Evolutionary conservation across 1,139 yeast genomes (phyloP).

Genomic region (Candida sojae): DNA sequence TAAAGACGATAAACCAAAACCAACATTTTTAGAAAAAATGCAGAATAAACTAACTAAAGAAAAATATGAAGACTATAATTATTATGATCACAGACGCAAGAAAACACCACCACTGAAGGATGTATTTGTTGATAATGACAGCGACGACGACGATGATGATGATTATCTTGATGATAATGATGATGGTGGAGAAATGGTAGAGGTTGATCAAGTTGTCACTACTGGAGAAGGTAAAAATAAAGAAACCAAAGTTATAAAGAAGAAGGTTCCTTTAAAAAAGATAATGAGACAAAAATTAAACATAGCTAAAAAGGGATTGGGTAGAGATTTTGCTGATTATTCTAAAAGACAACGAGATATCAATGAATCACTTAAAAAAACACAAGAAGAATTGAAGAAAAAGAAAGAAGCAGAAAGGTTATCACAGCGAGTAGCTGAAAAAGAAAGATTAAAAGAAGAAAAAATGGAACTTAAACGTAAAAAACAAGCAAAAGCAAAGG

Average conservation of each 20-base stretch:
- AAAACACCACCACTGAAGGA: constrained; percentile 10
- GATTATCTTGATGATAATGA: too few species aligned
- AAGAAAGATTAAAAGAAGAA: constrained; percentile 6
- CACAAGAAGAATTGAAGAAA: constrained; percentile 12
- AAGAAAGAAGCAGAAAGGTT: constrained; percentile 13
- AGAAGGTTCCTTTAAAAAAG: constrained; percentile 28
- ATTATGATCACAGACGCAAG: constrained; percentile 26
- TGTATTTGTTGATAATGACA: constrained; percentile 13
- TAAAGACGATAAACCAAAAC: constrained; percentile 25
- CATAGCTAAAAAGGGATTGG: constrained; percentile 32
- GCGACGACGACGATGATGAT: constrained; percentile 16
- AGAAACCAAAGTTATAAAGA: constrained; percentile 17
- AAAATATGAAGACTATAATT: constrained; percentile 39
- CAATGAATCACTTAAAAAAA: constrained; percentile 14
- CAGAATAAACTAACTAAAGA: constrained; percentile 33
- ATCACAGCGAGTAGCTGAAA: constrained; percentile 8
- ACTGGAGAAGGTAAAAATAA: constrained; percentile 5
- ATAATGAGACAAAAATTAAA: constrained; percentile 27
- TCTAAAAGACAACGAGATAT: constrained; percentile 25
- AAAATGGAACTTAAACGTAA: constrained; percentile 2
- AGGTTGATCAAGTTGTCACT: constrained; percentile 8
- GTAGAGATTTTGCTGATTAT: constrained; percentile 31
- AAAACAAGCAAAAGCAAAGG: constrained; percentile 3
- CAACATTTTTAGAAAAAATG: constrained; percentile 28
- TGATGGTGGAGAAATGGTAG: constrained; percentile 10